Evolutionary conservation across 805 yeast species (phyloP), one percentile per base, ranked within the genome.

Genomic region (Tetrapisispora phaffii): DNA sequence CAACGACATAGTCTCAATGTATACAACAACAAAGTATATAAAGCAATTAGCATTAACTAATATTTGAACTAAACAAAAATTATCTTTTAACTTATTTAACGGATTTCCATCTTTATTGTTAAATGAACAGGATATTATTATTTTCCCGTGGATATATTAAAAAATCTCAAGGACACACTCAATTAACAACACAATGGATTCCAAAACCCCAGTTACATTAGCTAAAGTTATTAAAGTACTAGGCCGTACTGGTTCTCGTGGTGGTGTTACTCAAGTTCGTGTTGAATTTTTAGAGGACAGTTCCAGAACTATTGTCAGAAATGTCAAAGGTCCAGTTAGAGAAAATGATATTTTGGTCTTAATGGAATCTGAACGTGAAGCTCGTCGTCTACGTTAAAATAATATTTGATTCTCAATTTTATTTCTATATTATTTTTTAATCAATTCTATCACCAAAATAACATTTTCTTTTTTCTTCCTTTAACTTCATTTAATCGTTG

Each of bases 201-300:
- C 73, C 67, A 70, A 81, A 75, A 80, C 86, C 74, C 96, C 96
- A 72, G 97, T 90, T 69, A 93, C 96, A 79, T 86, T 90, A 76
- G 98, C 97, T 73, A 90, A 90, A 82, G 98, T 90, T 71, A 87
- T 87, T 77, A 93, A 90, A 80, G 97, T 90, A 74, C 82, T 90
- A 76, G 97, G 97, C 74, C 90, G 98, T 79, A 90, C 98, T 83
- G 98, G 98, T 73, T 90, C 98, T 73, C 90, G 97, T 79, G 97
- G 97, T 85, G 96, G 96, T 80, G 96, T 86, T 75, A 86, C 95
- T 76, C 96, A 86, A 76, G 96, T 87, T 75, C 86, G 96, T 75
- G 96, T 86, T 69, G 95, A 86, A 76, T 87, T 86, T 82, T 77
- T 86, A 71, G 96, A 87, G 69, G 96, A 87, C 73, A 77, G 89